Conservation (phyloP, 495 filamentous ascomycete genomes). For the Aspergillus bertholletiae region DNA sequence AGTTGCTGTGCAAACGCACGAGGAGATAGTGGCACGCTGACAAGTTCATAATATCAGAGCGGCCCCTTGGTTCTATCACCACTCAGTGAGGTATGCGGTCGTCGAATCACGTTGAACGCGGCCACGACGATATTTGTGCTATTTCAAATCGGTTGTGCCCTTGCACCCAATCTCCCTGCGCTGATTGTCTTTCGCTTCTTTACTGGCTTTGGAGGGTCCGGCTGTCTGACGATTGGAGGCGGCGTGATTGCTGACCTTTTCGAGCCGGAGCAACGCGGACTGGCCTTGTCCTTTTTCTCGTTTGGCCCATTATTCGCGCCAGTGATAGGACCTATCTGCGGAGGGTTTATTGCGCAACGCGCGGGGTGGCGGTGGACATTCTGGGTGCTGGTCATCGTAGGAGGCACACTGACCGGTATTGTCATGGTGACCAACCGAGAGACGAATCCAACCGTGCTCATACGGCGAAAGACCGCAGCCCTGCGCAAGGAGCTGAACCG, state of each 20-base stretch:
- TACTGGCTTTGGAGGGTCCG: conserved; percentile 56
- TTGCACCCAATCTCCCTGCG: conserved; percentile 53
- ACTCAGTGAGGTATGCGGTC: conserved; percentile 40
- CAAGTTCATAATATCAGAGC: conserved; percentile 12
- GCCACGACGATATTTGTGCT: conserved; percentile 42
- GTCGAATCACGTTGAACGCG: conserved; percentile 30
- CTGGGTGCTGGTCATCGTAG: conserved; percentile 54
- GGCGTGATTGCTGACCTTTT: conserved; percentile 63
- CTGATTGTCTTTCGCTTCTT: conserved; percentile 66
- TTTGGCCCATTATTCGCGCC: conserved; percentile 51
- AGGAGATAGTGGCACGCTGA: not conserved
- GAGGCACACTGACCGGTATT: conserved; percentile 33
- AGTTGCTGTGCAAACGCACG: not conserved
- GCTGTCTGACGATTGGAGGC: conserved; percentile 38
- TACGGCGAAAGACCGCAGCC: conserved; percentile 45
- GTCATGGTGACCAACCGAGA: conserved; percentile 41
- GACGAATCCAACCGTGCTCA: conserved; percentile 50
- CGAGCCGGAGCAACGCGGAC: conserved; percentile 48
- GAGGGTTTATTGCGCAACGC: conserved; percentile 51
- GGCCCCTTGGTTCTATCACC: conserved; percentile 46
- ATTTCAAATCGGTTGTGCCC: conserved; percentile 68
- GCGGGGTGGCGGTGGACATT: conserved; percentile 60
- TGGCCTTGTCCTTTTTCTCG: conserved; percentile 55
- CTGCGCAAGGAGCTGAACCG: conserved; percentile 38
- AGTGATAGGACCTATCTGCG: conserved; percentile 49